Evolutionary conservation across 371 early-diverging fungal genomes (phyloP).

Genomic region (Mortierella sp.): DNA sequence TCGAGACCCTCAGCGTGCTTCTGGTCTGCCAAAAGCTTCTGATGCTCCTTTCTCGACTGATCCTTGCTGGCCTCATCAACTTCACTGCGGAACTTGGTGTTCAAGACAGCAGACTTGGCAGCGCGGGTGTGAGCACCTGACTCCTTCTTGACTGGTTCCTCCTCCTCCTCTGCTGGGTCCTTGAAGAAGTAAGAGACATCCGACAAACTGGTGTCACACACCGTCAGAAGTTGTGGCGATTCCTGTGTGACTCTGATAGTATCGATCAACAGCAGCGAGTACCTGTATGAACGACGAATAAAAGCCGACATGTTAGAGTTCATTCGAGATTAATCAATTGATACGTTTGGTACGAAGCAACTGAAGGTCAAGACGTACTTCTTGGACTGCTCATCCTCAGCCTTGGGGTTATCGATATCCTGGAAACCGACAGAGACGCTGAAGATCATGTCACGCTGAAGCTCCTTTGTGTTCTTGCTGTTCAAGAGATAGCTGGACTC

Average conservation of each 20-base stretch:
- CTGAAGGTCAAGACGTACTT: conserved; percentile 47
- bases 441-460: conserved; percentile 89
- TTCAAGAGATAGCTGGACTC: conserved; percentile 85
- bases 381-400: conserved; percentile 75
- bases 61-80: conserved; percentile 86
- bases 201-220: conserved; percentile 78
- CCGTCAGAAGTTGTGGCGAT: conserved; percentile 77
- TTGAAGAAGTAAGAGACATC: conserved; percentile 87
- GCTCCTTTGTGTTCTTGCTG: conserved; percentile 74
- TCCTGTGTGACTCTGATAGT: conserved; percentile 81
- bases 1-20: conserved; percentile 85
- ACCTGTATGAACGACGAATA: conserved; percentile 58
- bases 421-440: conserved; percentile 91
- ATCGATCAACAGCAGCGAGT: conserved; percentile 89
- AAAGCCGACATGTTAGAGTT: neutral
- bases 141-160: conserved; percentile 47
- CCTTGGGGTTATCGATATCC: conserved; percentile 82
- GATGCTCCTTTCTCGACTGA: conserved; percentile 87
- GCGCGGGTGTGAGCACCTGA: conserved; percentile 47
- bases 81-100: conserved; percentile 91
- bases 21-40: conserved; percentile 84
- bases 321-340: neutral
- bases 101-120: conserved; percentile 83
- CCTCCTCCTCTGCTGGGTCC: conserved; percentile 57
- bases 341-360: neutral